phyloP scores from a whole-genome alignment of 306 rosid genomes.

The Boehmeria nivea region DNA sequence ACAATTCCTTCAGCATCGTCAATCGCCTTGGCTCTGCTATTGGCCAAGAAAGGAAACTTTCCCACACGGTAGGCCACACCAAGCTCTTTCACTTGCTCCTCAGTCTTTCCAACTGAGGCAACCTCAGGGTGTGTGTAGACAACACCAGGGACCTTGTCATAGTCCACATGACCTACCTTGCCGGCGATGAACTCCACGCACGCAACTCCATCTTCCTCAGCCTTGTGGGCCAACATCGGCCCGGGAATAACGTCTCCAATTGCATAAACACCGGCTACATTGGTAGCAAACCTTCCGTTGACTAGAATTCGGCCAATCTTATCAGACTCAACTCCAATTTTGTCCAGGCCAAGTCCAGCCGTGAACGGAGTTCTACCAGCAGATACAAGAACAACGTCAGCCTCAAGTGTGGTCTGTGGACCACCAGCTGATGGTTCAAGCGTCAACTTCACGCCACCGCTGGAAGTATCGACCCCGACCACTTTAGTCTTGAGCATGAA shows the following conservation, averaged over 20 bases:
- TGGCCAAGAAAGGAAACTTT: slow-evolving; percentile 93
- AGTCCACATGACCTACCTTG: slow-evolving; percentile 93
- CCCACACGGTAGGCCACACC: slow-evolving; percentile 82
- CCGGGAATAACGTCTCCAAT: slow-evolving; percentile 98
- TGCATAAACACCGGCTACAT: slow-evolving; percentile 76
- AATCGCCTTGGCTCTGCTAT: slow-evolving; percentile 97
- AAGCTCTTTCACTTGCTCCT: slow-evolving; percentile 84
- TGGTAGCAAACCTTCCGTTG: slow-evolving; percentile 67
- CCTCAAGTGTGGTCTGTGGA: slow-evolving; percentile 60
- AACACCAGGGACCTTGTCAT: slow-evolving; percentile 97
- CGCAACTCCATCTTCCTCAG: slow-evolving; percentile 98
- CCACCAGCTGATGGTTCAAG: slow-evolving; percentile 98
- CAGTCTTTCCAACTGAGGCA: slow-evolving; percentile 90
- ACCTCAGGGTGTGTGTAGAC: slow-evolving; percentile 96
- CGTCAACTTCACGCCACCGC: slow-evolving; percentile 80
- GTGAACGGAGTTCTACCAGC: slow-evolving; percentile 96
- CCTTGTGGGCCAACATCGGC: slow-evolving; percentile 98
- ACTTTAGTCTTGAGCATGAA: slow-evolving; percentile 91
- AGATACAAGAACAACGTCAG: slow-evolving; percentile 96
- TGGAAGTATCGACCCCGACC: slow-evolving; percentile 79
- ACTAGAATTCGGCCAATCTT: slow-evolving; percentile 75
- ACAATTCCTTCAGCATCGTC: slow-evolving; percentile 94
- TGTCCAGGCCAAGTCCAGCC: slow-evolving; percentile 72
- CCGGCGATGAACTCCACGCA: slow-evolving; percentile 98
- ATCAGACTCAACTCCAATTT: slow-evolving; percentile 85